A percentile compares a stretch with the other conserved stretches of the same genome.
These are phyloP conservation scores for Paratinospora sagittata DNA, from an alignment of 164 flowering plant genomes.

Conservation along the genomic window DNA sequence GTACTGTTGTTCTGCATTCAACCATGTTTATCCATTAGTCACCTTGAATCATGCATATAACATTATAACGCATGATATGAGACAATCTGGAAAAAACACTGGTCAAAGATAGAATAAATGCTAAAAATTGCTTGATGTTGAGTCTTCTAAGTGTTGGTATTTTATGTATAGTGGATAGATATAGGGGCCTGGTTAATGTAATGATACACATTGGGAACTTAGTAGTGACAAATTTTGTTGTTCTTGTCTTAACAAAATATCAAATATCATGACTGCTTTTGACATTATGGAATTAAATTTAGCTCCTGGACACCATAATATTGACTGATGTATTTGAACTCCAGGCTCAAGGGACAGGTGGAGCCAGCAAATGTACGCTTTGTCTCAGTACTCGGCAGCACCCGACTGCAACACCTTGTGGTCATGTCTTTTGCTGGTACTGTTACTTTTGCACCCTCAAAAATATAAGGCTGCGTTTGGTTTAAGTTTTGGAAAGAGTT, in stretches of 20 bases:
- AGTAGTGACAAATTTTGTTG: no score
- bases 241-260: not conserved
- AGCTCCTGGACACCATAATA: not conserved
- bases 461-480: no score
- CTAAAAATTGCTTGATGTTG: no score
- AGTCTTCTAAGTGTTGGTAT: no score
- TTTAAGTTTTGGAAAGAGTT: no score
- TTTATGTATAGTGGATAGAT: no score
- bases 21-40: no score
- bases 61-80: no score
- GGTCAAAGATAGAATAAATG: no score
- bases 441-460: constrained; percentile 6
- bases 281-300: not conserved
- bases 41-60: no score
- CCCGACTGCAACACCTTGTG: constrained; percentile 97
- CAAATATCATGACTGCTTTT: not conserved
- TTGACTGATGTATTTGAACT: constrained; percentile 6
- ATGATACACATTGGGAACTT: not conserved
- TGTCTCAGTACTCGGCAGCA: constrained; percentile 78
- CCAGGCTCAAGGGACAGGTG: constrained; percentile 43
- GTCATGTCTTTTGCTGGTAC: constrained; percentile 98
- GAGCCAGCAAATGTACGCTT: constrained; percentile 80
- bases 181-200: not conserved
- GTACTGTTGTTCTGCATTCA: no score
- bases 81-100: no score